A percentile compares a stretch with the other conserved stretches of the same genome.
phyloP scores from a whole-genome alignment of 768 basidiomycete genomes.

The Lentinus brumalis region DNA sequence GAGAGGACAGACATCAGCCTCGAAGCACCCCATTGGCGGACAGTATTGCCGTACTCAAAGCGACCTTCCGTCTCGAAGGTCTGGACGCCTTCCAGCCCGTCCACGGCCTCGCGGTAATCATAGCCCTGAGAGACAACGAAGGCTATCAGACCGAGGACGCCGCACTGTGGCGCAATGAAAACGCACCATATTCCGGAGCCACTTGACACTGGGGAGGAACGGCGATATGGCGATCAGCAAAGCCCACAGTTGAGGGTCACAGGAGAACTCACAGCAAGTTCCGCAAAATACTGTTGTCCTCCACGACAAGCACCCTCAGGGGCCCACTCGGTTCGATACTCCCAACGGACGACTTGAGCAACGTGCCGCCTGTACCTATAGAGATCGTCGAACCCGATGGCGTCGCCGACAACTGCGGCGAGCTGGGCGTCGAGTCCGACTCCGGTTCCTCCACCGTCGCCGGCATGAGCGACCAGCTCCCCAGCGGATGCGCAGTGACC shows the following conservation, averaged over 20 bases:
- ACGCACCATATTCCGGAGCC: slow-evolving; percentile 61
- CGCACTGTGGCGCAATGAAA: not conserved
- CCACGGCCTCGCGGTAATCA: slow-evolving; percentile 75
- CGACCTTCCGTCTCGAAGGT: slow-evolving; percentile 71
- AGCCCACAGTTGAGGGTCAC: slow-evolving; percentile 1
- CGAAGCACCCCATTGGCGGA: not conserved
- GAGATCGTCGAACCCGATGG: slow-evolving; percentile 47
- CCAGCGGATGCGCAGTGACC: slow-evolving; percentile 46
- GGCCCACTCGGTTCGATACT: slow-evolving; percentile 46
- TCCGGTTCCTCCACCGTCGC: slow-evolving; percentile 34
- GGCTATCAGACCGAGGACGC: not conserved
- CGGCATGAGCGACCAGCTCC: slow-evolving; percentile 38
- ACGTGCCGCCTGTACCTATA: slow-evolving; percentile 61
- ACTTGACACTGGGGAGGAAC: slow-evolving; percentile 48
- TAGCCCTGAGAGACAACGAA: slow-evolving; percentile 50
- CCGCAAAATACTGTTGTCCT: slow-evolving; percentile 87
- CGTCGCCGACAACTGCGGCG: slow-evolving; percentile 23
- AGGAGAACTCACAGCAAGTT: slow-evolving; percentile 68
- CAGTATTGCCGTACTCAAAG: slow-evolving; percentile 70
- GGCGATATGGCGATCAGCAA: slow-evolving; percentile 6
- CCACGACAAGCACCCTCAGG: slow-evolving; percentile 78
- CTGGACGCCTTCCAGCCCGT: slow-evolving; percentile 84
- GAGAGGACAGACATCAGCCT: slow-evolving; percentile 11
- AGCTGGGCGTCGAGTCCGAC: slow-evolving; percentile 17
- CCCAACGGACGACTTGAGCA: slow-evolving; percentile 68